These are phyloP conservation scores for Cephaloascus fragrans DNA, from an alignment of 805 yeast species.

Conservation along the genomic window DNA sequence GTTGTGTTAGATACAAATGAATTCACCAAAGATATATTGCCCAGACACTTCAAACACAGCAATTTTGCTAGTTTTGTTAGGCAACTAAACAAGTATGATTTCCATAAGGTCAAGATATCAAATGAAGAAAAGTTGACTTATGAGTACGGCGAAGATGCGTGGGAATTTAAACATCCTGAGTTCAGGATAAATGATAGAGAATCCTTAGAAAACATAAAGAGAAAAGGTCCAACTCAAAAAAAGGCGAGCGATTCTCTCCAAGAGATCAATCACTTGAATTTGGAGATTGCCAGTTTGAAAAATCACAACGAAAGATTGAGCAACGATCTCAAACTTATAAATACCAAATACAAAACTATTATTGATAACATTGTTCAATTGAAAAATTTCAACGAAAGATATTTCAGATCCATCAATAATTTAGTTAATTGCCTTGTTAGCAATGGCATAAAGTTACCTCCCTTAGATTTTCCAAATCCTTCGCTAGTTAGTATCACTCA, in stretches of 20 bases:
- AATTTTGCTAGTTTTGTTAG: constrained; percentile 94
- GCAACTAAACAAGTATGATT: constrained; percentile 92
- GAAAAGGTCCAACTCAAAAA: constrained; percentile 62
- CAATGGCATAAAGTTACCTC: constrained; percentile 63
- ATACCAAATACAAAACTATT: constrained; percentile 53
- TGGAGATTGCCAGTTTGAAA: constrained; percentile 23
- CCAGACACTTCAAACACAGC: constrained; percentile 88
- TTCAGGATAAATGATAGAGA: constrained; percentile 68
- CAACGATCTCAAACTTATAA: constrained; percentile 29
- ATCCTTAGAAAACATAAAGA: constrained; percentile 77
- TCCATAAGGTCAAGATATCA: constrained; percentile 83
- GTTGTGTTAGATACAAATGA: constrained; percentile 85
- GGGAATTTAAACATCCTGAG: constrained; percentile 94
- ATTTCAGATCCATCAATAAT: constrained; percentile 39
- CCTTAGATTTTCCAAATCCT: constrained; percentile 44
- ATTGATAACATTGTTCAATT: constrained; percentile 51
- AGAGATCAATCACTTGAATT: constrained; percentile 11
- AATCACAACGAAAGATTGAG: constrained; percentile 23
- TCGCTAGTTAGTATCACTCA: constrained; percentile 11
- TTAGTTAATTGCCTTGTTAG: constrained; percentile 39
- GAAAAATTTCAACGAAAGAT: constrained; percentile 47
- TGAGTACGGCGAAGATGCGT: constrained; percentile 67
- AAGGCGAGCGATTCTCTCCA: constrained; percentile 15
- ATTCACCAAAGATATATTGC: constrained; percentile 80
- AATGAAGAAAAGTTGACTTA: constrained; percentile 44